Evolutionary conservation across 371 early-diverging fungal species (phyloP).

Genomic region (Apophysomyces variabilis): DNA sequence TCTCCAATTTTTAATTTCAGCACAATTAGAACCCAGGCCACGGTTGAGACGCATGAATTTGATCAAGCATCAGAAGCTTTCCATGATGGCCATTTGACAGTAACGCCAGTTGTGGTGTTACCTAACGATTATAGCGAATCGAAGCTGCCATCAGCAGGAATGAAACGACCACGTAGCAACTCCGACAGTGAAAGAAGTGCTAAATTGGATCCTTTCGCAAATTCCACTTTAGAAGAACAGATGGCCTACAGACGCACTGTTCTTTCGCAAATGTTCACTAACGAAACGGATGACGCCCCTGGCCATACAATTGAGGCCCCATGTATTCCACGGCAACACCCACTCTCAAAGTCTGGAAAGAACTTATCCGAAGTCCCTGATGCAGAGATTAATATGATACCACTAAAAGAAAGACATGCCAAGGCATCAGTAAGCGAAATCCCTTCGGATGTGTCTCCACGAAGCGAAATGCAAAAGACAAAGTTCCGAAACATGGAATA

Average conservation of each 20-base stretch:
- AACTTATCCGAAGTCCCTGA: conserved; percentile 15
- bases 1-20: not conserved
- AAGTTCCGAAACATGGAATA: conserved; percentile 15
- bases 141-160: conserved; percentile 25
- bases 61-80: conserved; percentile 33
- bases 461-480: not conserved
- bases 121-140: conserved; percentile 39
- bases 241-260: conserved; percentile 39
- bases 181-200: not conserved
- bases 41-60: conserved; percentile 56
- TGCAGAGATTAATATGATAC: conserved; percentile 22
- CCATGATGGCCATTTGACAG: conserved; percentile 67
- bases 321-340: conserved; percentile 37
- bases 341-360: conserved; percentile 14
- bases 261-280: conserved; percentile 51
- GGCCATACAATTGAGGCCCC: conserved; percentile 43
- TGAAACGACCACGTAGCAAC: conserved; percentile 17
- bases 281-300: conserved; percentile 31
- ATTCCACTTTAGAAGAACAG: conserved; percentile 23
- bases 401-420: not conserved
- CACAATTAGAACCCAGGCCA: conserved; percentile 42
- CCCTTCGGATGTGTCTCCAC: conserved; percentile 7
- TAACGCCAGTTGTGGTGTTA: conserved; percentile 64
- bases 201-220: not conserved
- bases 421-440: conserved; percentile 11